Evolutionary conservation across 2,329 filamentous ascomycete genomes (phyloP), one percentile per base, ranked within the genome.

Genomic region (Alternaria brassicae): DNA sequence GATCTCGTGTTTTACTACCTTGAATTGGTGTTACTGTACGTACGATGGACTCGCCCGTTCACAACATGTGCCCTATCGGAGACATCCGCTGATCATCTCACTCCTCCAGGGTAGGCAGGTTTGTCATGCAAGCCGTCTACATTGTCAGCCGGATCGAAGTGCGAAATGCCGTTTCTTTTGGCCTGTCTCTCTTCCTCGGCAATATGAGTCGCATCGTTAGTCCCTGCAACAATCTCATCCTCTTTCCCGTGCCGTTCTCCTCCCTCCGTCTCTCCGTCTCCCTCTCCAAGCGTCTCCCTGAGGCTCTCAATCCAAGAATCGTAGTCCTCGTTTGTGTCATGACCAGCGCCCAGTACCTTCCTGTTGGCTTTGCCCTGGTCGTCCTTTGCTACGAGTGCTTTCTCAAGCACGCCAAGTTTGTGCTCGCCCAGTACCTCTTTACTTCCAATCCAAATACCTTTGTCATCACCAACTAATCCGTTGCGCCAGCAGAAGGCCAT

Each of bases 401-500:
- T 62, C 48, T 76, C 73, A 50, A 75, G 55, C 12, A 72, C 70
- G 1, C 71, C 73, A 25, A 70, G 21, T 45, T 63, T 49, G 8
- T 51, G 51, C 6, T 9, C 40, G 19, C 57, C 44, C 25, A 36
- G 19, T 9, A 56, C 53, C 10, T n/a, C 4, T 12, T 10, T 4
- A 4, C 3, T n/a, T 6, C 34, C 58, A 39, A 53, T 52, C 61
- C 60, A 65, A 23, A 58, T 21, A 12, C 53, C 61, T 15, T 48
- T 13, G 13, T 48, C 44, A 13, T 48, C 44, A 8, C 39, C 53
- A 60, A 37, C 61, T 19, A 78, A 65, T 5, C 71, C 74, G 58
- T 80, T 80, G 39, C 80, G 62, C 47, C 60, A 63, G 63, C 79
- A 80, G 63, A 80, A 80, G 6, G 63, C 67, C 55, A 81, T 39